phyloP scores from a whole-genome alignment of 441 rosid species.

The Rhodomyrtus psidioides region DNA sequence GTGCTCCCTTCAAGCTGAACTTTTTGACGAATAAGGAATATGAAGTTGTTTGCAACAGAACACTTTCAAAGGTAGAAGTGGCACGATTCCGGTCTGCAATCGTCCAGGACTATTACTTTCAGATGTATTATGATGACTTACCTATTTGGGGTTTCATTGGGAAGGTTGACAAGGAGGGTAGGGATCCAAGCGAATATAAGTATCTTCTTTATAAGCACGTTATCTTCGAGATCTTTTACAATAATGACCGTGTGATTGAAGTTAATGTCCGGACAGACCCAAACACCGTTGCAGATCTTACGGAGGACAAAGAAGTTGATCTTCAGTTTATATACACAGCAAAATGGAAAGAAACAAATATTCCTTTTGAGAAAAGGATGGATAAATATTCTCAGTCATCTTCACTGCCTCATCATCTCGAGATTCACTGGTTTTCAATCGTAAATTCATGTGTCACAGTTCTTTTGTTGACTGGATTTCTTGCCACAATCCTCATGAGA shows the following conservation, averaged over 20 bases:
- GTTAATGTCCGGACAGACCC: neutral
- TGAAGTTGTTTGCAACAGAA: slow-evolving; percentile 7
- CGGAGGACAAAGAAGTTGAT: neutral
- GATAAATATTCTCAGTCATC: neutral
- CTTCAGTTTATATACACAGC: neutral
- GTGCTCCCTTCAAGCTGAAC: slow-evolving; percentile 17
- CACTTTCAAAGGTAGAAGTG: slow-evolving; percentile 13
- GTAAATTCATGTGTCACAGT: neutral
- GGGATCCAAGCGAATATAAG: slow-evolving; percentile 12
- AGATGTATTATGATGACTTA: slow-evolving; percentile 24
- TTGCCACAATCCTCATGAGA: neutral
- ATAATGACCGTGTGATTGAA: neutral
- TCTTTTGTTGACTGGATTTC: neutral
- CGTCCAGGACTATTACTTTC: slow-evolving; percentile 20
- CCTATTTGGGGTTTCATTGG: slow-evolving; percentile 28
- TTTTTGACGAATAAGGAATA: slow-evolving; percentile 11
- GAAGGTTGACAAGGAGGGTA: slow-evolving; percentile 21
- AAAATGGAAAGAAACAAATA: neutral
- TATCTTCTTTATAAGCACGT: neutral
- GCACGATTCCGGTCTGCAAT: slow-evolving; percentile 14
- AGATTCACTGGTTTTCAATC: neutral
- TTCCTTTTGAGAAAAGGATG: neutral
- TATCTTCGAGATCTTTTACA: neutral
- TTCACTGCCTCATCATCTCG: neutral
- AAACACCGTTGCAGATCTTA: neutral